Base-by-base conservation (phyloP, 441 rosid species). In the Euphorbia celastroides region DNA sequence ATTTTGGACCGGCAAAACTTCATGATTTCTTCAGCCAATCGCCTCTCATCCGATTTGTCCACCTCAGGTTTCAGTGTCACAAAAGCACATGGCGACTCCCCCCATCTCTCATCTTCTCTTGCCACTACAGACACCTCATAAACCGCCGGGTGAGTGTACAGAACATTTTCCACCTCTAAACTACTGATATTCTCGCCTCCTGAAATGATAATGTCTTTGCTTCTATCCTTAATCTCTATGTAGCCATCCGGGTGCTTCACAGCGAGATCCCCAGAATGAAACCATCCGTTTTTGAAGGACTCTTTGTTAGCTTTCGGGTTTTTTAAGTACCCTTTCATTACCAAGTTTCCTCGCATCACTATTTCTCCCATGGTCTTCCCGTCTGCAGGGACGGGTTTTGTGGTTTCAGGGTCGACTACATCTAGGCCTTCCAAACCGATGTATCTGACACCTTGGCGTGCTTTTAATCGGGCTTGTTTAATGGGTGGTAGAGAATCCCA, bases 131-230 rank as follows among this genome's bases (percentile, higher is more conserved):
- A 88, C 14, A 79, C 97, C 80, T 94, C 99, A 23, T 83, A 78
- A 52, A 92, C 76, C 5, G 92, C 89, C 0, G 96, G 94, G 65
- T 89, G 97, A 3, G 75, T 65, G 78, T 89, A 94, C 0, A 94
- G 50, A 0, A 67, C 60, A 64, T 90, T 89, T 70, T 92, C 97
- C 0, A 89, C 76, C 80, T 89, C 98, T 34, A 94, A 78, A 27
- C 94, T 94, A 26, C 98, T 92, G 20, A 88, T 94, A 81, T 89
- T 94, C 70, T 94, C 99, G 0, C 97, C 99, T 12, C 97, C 98
- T 0, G 93, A 92, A 66, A 92, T 93, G 69, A 90, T 90, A 55
- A 90, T 79, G 73, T 91, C 97, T 75, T 93, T 94, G 16, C 92
- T 84, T 64, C 99, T 72, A 77, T 92, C 99, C 70, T 92, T 89